Percentiles rank a stretch among this genome's conserved stretches.
These are phyloP conservation scores for Trametes sp. DNA, from an alignment of 1,284 basidiomycete species.

Conservation along the genomic window DNA sequence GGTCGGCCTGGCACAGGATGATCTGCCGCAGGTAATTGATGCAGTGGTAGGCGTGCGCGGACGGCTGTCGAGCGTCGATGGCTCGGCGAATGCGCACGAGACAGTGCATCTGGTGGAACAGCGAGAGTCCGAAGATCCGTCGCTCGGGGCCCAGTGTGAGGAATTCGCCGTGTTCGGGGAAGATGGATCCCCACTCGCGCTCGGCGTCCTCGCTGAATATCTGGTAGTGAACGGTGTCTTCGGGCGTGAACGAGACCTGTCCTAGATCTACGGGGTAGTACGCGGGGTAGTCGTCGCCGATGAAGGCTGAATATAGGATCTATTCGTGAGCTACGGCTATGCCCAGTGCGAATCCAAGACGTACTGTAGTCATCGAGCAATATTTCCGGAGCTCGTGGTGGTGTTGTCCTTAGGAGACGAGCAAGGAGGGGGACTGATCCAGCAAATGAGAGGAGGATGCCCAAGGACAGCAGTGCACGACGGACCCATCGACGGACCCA, in stretches of 20 bases:
- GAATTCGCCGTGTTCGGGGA: too few species aligned
- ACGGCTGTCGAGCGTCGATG: conserved; percentile 18
- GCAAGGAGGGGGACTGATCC: neutral
- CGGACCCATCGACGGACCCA: neutral
- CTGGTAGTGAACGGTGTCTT: conserved; percentile 20
- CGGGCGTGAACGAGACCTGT: conserved; percentile 6
- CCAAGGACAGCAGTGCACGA: neutral
- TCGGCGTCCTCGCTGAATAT: conserved; percentile 9
- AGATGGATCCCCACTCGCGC: too few species aligned
- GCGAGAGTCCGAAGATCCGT: conserved; percentile 33
- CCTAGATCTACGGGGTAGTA: conserved; percentile 11
- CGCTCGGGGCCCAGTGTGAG: too few species aligned
- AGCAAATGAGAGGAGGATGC: neutral
- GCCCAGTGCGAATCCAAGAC: too few species aligned
- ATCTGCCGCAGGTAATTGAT: conserved; percentile 52
- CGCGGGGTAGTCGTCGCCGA: conserved; percentile 10
- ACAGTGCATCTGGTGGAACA: conserved; percentile 46
- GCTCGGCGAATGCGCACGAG: conserved; percentile 31
- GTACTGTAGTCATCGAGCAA: neutral
- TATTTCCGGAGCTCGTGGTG: too few species aligned
- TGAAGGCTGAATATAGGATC: neutral
- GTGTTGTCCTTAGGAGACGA: neutral
- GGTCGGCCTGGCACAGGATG: conserved; percentile 50
- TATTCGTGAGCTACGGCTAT: too few species aligned
- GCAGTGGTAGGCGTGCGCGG: conserved; percentile 51